These are phyloP conservation scores for Monosporascus sp. DNA, from an alignment of 2,329 filamentous ascomycete species.

Conservation along the genomic window DNA sequence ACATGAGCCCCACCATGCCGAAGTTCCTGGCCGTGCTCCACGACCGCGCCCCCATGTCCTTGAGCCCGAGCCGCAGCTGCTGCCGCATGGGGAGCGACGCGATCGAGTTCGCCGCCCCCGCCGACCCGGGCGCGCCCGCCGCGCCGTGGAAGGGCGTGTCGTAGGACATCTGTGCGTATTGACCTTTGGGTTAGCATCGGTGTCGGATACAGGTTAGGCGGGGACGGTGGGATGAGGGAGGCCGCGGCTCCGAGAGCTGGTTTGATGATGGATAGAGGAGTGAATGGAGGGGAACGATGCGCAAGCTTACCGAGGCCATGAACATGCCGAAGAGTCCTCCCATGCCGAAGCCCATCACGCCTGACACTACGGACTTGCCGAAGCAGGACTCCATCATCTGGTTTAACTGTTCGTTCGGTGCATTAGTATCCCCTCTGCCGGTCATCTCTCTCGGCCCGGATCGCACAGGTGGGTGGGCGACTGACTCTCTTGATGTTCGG, in stretches of 20 bases:
- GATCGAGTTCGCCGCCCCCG: slow-evolving; percentile 40
- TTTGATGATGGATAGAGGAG: not conserved
- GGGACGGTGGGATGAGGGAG: not conserved
- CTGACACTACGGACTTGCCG: slow-evolving; percentile 82
- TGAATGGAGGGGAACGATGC: not conserved
- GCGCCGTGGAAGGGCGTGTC: slow-evolving; percentile 72
- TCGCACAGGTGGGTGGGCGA: slow-evolving; percentile 4
- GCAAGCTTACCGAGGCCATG: slow-evolving; percentile 79
- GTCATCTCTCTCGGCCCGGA: not conserved
- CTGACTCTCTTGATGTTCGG: slow-evolving; percentile 47
- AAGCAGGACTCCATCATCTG: slow-evolving; percentile 86
- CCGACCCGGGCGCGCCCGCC: slow-evolving; percentile 29
- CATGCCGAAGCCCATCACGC: slow-evolving; percentile 89
- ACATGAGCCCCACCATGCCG: slow-evolving; percentile 85
- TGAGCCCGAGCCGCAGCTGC: slow-evolving; percentile 81
- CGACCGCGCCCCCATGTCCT: slow-evolving; percentile 86
- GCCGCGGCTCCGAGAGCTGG: not conserved
- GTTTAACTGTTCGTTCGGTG: slow-evolving; percentile 58
- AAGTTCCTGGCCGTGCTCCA: slow-evolving; percentile 90
- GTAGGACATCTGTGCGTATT: slow-evolving; percentile 76
- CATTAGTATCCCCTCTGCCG: slow-evolving; percentile 5
- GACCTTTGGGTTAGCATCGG: not conserved
- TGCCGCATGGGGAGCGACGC: slow-evolving; percentile 71
- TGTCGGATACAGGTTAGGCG: not conserved
- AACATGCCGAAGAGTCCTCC: slow-evolving; percentile 94